Evolutionary conservation across 768 basidiomycete genomes (phyloP), one percentile per base, ranked within the genome.

Genomic region (Lyophyllum semitale): DNA sequence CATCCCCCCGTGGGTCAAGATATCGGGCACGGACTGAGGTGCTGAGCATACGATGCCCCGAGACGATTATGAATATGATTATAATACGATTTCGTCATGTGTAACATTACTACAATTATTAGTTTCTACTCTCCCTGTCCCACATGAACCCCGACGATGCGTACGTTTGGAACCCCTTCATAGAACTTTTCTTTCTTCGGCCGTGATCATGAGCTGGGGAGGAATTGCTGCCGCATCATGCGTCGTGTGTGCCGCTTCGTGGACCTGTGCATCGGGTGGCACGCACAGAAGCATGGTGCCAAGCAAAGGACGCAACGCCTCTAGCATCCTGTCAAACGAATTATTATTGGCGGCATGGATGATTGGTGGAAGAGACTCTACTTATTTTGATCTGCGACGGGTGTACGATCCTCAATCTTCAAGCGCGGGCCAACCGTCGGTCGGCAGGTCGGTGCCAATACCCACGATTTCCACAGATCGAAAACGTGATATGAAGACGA

Each of bases 61-160:
- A n/a, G n/a, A n/a, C n/a, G n/a, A n/a, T n/a, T n/a, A n/a, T n/a
- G n/a, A n/a, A n/a, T n/a, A n/a, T n/a, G n/a, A n/a, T n/a, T n/a
- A n/a, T n/a, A n/a, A n/a, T n/a, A n/a, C n/a, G n/a, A n/a, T n/a
- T n/a, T 33, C 35, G 9, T 35, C 23, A 43, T 15, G 22, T 30
- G 25, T 25, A 57, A 32, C 25, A 46, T 45, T 26, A 38, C 25
- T 33, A 7, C 7, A 33, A 26, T 53, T 23, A n/a, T n/a, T n/a
- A n/a, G n/a, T n/a, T 54, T 13, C 27, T 17, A 41, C 42, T 12
- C 55, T 52, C 47, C 30, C 22, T 17, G 51, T 20, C 33, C 56
- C 57, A 58, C 57, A 40, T 51, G 57, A 54, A 58, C 29, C 12
- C 57, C 57, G 57, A 50, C 20, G 33, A 29, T 9, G 15, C 8